Evolutionary conservation across 2,329 filamentous ascomycete species (phyloP).

Genomic region (Penicillium sp.): DNA sequence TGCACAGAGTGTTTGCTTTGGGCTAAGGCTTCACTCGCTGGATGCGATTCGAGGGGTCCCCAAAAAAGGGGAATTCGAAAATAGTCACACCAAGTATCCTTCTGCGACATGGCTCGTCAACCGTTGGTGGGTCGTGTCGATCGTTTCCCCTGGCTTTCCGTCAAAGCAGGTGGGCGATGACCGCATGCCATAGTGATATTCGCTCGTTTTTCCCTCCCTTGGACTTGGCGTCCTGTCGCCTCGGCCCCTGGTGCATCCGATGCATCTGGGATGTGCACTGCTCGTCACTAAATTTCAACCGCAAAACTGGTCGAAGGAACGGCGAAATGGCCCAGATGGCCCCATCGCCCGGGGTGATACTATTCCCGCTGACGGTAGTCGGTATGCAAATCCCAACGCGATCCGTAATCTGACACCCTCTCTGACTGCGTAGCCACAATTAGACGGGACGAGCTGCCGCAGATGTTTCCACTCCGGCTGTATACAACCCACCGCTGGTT

Average conservation of each 20-base stretch:
- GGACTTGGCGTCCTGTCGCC: slow-evolving; percentile 1
- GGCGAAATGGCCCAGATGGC: neutral
- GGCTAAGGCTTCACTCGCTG: too few species aligned
- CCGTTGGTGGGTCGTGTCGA: slow-evolving; percentile 16
- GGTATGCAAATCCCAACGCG: slow-evolving; percentile 11
- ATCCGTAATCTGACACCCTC: slow-evolving; percentile 14
- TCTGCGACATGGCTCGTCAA: slow-evolving; percentile 13
- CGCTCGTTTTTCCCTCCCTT: slow-evolving; percentile 8
- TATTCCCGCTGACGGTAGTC: slow-evolving; percentile 1
- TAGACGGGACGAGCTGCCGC: slow-evolving; percentile 14
- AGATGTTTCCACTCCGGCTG: slow-evolving; percentile 15
- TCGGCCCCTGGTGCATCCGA: slow-evolving; percentile 7
- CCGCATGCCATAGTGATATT: slow-evolving; percentile 13
- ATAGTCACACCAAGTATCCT: slow-evolving; percentile 7
- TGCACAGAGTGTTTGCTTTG: slow-evolving; percentile 3
- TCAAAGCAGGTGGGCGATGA: slow-evolving; percentile 3
- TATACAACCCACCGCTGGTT: slow-evolving; percentile 10
- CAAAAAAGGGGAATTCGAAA: slow-evolving; percentile 7
- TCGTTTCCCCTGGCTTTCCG: slow-evolving; percentile 12
- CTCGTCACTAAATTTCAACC: slow-evolving; percentile 1
- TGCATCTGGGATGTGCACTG: neutral
- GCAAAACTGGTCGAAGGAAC: neutral
- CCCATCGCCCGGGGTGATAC: neutral
- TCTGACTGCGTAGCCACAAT: slow-evolving; percentile 14
- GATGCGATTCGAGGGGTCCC: too few species aligned